These are phyloP conservation scores for Yarrowia sp. DNA, from an alignment of 805 yeast species.

Conservation along the genomic window DNA sequence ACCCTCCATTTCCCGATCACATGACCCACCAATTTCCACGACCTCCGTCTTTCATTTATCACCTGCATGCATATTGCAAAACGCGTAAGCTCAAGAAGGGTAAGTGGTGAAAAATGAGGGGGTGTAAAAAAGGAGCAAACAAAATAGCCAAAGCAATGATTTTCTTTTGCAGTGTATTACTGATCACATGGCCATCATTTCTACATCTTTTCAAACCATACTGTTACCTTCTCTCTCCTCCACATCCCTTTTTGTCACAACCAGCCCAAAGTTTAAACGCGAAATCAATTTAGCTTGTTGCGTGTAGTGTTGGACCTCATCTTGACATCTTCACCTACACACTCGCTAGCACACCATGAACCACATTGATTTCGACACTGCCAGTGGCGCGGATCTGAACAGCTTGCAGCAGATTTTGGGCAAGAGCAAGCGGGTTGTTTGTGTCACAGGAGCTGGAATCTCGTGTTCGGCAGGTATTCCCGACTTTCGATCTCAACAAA, in stretches of 20 bases:
- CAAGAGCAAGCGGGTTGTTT: constrained; percentile 62
- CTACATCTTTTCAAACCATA: no score
- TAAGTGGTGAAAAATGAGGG: no score
- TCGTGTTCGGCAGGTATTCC: constrained; percentile 98
- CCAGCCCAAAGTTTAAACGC: constrained; percentile 36
- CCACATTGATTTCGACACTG: constrained; percentile 14
- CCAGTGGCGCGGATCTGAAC: constrained; percentile 42
- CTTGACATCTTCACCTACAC: background rate
- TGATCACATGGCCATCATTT: no score
- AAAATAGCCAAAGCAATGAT: no score
- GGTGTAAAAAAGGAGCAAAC: no score
- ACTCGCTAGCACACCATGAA: background rate
- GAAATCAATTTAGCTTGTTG: constrained; percentile 21
- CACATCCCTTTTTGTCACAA: background rate
- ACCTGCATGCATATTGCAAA: no score
- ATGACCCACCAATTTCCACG: no score
- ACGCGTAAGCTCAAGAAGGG: no score
- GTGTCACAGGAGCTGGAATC: constrained; percentile 94
- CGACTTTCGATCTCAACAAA: constrained; percentile 39
- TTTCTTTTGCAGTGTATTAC: no score
- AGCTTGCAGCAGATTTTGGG: constrained; percentile 55
- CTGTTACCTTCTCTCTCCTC: background rate
- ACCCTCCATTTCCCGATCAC: no score
- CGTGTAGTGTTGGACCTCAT: background rate
- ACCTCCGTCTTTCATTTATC: no score